Conservation (phyloP, 768 basidiomycete genomes). For the Sistotremastrum suecicum region DNA sequence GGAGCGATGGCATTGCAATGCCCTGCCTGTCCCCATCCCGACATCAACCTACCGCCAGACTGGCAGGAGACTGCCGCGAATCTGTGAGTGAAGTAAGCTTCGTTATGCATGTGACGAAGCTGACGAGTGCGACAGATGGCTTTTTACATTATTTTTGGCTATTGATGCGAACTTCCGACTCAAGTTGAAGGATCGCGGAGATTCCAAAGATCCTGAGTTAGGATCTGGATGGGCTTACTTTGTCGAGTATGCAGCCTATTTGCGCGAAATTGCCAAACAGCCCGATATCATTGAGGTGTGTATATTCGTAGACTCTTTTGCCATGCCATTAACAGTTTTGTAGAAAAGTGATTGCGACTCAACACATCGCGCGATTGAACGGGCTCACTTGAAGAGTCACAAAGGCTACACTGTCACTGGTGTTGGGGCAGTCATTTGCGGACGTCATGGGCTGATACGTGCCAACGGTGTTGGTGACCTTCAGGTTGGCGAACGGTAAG, state of each 20-base stretch:
- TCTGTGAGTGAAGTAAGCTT: too few species aligned
- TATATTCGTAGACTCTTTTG: slow-evolving; percentile 1
- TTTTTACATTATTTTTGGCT: slow-evolving; percentile 15
- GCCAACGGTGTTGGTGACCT: slow-evolving; percentile 16
- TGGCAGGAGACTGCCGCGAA: too few species aligned
- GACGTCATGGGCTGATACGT: slow-evolving; percentile 12
- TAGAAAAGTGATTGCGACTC: slow-evolving; percentile 11
- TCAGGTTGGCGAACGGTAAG: slow-evolving; percentile 19
- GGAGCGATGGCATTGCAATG: slow-evolving; percentile 14
- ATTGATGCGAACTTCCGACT: slow-evolving; percentile 22
- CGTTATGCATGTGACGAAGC: too few species aligned
- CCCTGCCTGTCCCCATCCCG: slow-evolving; percentile 15
- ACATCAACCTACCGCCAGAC: slow-evolving; percentile 10
- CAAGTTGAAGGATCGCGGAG: slow-evolving; percentile 11
- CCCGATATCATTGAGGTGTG: slow-evolving; percentile 3
- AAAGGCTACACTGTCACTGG: too few species aligned
- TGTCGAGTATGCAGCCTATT: slow-evolving; percentile 2
- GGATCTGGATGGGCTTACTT: slow-evolving; percentile 9
- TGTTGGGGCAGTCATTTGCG: slow-evolving; percentile 16
- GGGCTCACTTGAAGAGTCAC: too few species aligned
- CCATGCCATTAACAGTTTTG: too few species aligned
- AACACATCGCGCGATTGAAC: too few species aligned
- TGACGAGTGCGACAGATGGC: too few species aligned
- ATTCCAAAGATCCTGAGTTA: slow-evolving; percentile 9
- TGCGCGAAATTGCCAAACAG: background rate